phyloP scores from a whole-genome alignment of 2,329 filamentous ascomycete species.

The Aureobasidium sp. region DNA sequence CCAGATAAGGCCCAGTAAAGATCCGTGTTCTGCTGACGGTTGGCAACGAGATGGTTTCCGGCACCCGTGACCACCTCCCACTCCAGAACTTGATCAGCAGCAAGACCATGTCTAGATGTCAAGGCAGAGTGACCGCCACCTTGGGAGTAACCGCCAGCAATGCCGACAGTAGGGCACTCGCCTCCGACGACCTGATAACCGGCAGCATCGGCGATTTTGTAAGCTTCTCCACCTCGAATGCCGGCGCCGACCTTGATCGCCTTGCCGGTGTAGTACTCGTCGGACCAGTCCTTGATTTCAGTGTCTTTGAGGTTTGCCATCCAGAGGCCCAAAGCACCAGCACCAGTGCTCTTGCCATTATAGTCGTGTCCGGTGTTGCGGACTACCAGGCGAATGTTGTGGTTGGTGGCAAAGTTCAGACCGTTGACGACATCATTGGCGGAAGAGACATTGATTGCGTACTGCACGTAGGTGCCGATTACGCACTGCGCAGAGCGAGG shows the following conservation, averaged over 20 bases:
- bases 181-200: slow-evolving; percentile 50
- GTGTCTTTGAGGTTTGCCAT: slow-evolving; percentile 49
- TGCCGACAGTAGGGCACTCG: slow-evolving; percentile 48
- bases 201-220: slow-evolving; percentile 38
- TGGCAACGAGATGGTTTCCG: slow-evolving; percentile 45
- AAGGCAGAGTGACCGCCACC: slow-evolving; percentile 55
- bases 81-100: slow-evolving; percentile 52
- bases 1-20: slow-evolving; percentile 59
- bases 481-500: slow-evolving; percentile 30
- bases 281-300: slow-evolving; percentile 36
- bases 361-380: slow-evolving; percentile 39
- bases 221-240: slow-evolving; percentile 44
- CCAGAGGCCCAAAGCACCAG: slow-evolving; percentile 51
- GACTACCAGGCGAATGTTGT: slow-evolving; percentile 46
- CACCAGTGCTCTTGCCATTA: slow-evolving; percentile 56
- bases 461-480: slow-evolving; percentile 38
- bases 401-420: slow-evolving; percentile 37
- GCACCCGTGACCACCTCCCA: slow-evolving; percentile 41
- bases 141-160: slow-evolving; percentile 54
- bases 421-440: slow-evolving; percentile 21
- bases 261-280: slow-evolving; percentile 41
- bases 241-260: slow-evolving; percentile 52
- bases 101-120: slow-evolving; percentile 49
- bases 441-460: slow-evolving; percentile 26
- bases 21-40: slow-evolving; percentile 43